Evolutionary conservation across 78 protist species (phyloP).

Genomic region (Polysphondylium violaceum): DNA sequence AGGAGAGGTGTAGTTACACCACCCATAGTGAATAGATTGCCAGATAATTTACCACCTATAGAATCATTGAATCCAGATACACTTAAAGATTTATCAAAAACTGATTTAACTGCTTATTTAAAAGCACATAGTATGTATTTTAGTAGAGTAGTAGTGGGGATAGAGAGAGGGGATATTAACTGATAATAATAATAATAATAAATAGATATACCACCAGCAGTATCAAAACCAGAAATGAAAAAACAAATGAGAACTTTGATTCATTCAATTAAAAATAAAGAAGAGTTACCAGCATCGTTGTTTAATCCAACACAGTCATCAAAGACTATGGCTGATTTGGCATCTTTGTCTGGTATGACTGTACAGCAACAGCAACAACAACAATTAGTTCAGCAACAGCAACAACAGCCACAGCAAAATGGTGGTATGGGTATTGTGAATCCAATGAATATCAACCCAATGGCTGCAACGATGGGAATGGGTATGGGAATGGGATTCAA

Average conservation of each 20-base stretch:
- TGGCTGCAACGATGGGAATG: too few relatives aligned
- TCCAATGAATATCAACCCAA: neutral
- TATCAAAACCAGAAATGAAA: constrained; percentile 76
- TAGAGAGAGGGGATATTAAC: neutral
- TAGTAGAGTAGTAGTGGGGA: neutral
- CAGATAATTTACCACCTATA: constrained; percentile 14
- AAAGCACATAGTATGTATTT: constrained; percentile 39
- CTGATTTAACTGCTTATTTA: constrained; percentile 12
- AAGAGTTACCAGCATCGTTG: constrained; percentile 6
- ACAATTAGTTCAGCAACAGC: constrained; percentile 18
- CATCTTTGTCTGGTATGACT: too few relatives aligned
- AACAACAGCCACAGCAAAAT: constrained; percentile 2
- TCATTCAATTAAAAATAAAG: constrained; percentile 43
- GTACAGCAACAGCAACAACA: constrained; percentile 2
- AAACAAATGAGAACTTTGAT: constrained; percentile 64
- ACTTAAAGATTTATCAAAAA: constrained; percentile 42
- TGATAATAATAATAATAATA: neutral
- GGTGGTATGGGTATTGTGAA: neutral
- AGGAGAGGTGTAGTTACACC: neutral
- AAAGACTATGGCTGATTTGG: too few relatives aligned
- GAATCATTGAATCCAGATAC: constrained; percentile 63
- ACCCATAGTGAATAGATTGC: too few relatives aligned
- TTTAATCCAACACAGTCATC: too few relatives aligned
- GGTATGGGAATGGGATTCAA: too few relatives aligned
- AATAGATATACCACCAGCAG: constrained; percentile 35